Conservation (phyloP, 202 grass and related monocot genomes). For the Musa balbisiana region DNA sequence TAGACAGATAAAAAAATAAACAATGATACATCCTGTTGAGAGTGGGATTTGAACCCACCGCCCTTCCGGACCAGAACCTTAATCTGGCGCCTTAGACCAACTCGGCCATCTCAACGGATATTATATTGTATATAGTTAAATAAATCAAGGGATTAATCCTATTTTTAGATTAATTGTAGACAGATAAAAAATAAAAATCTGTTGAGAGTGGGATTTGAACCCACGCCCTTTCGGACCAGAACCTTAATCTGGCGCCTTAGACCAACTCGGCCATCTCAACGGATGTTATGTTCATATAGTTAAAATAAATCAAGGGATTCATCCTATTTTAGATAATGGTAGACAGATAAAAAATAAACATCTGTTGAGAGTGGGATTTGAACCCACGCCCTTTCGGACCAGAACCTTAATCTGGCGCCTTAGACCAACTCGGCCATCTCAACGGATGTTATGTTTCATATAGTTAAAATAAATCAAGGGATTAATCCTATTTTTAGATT, state of each 20-base stretch:
- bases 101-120: conserved; percentile 72
- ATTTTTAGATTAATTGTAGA: too few relatives aligned
- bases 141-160: too few relatives aligned
- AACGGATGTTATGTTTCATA: background rate
- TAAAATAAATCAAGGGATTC: too few relatives aligned
- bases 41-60: conserved; percentile 92
- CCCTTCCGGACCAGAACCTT: conserved; percentile 77
- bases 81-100: conserved; percentile 87
- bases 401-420: conserved; percentile 85
- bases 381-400: conserved; percentile 79
- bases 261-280: conserved; percentile 74
- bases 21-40: background rate
- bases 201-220: conserved; percentile 84
- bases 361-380: conserved; percentile 65
- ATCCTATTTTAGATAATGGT: too few relatives aligned
- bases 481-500: too few relatives aligned
- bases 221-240: conserved; percentile 78
- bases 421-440: conserved; percentile 85
- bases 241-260: conserved; percentile 84
- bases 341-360: too few relatives aligned
- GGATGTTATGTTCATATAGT: too few relatives aligned
- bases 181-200: too few relatives aligned
- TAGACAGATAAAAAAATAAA: too few relatives aligned
- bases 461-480: too few relatives aligned
- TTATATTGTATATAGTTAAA: too few relatives aligned